Evolutionary conservation across 768 basidiomycete species (phyloP), one percentile per base, ranked within the genome.

Genomic region (Suillus alpinus): DNA sequence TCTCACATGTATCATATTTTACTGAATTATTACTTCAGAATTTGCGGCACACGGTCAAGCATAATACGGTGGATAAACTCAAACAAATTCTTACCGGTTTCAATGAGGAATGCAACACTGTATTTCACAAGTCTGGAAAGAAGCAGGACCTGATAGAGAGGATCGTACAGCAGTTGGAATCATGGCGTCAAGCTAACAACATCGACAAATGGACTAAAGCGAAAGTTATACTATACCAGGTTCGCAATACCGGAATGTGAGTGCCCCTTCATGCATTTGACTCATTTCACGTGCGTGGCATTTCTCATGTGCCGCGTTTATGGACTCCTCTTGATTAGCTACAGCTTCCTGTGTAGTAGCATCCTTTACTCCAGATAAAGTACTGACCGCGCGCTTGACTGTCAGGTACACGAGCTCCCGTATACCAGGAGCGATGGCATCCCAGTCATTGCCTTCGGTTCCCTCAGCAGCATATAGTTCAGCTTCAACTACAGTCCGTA

Each of bases 101-200:
- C 66, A 92, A 92, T 76, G 89, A 91, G 40, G 87, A 92, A 71
- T 92, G 91, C 69, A 76, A 76, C 57, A 83, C 84, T 4, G 80
- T 82, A 66, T 77, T 92, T 32, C 78, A 83, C 58, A 92, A 91
- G 73, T 81, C 89, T 12, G 92, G 92, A 31, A 93, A 90, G 78
- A 94, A 94, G 70, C 89, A 92, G 67, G 93, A 94, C 37, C 82
- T 94, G 51, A 92, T 93, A 69, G 89, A 92, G 71, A 82, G 90
- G 63, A 87, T 94, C 62, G 74, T 83, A 49, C 65, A 67, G 8
- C 77, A 81, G 63, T 74, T 94, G 66, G 86, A 89, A 62, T 60
- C 67, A 56, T 92, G 89, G 87, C 82, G 82, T 69, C 71, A 72
- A 56, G 71, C 74, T 1, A 84, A 82, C 68, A 77, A 80, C 59